phyloP scores from a whole-genome alignment of 805 yeast species.

The Sugiyamaella lignohabitans region DNA sequence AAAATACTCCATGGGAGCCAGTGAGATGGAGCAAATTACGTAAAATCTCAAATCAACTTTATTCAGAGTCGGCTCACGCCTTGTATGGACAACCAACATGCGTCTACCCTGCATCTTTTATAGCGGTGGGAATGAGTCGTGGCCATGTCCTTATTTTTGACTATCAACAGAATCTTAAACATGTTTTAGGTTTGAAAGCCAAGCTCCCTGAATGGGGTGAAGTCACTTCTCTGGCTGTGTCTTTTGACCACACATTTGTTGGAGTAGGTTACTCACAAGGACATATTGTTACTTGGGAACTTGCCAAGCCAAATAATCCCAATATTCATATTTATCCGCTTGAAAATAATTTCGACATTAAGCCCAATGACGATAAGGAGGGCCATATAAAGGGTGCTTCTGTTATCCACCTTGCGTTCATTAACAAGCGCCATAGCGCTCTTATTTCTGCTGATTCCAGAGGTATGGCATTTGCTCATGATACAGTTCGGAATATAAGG shows the following conservation, averaged over 20 bases:
- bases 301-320: slow-evolving; percentile 32
- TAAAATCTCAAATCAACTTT: slow-evolving; percentile 33
- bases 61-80: slow-evolving; percentile 30
- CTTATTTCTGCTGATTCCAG: slow-evolving; percentile 48
- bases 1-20: slow-evolving; percentile 1
- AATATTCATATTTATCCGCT: slow-evolving; percentile 30
- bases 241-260: slow-evolving; percentile 61
- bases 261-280: slow-evolving; percentile 70
- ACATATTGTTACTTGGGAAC: slow-evolving; percentile 61
- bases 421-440: slow-evolving; percentile 49
- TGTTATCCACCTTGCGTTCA: slow-evolving; percentile 42
- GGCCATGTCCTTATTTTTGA: slow-evolving; percentile 65
- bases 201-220: slow-evolving; percentile 37
- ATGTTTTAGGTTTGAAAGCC: slow-evolving; percentile 34
- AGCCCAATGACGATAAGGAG: slow-evolving; percentile 16
- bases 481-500: slow-evolving; percentile 51
- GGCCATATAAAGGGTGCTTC: slow-evolving; percentile 37
- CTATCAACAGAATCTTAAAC: slow-evolving; percentile 53
- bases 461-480: slow-evolving; percentile 60
- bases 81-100: slow-evolving; percentile 50
- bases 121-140: slow-evolving; percentile 60
- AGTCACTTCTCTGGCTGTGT: slow-evolving; percentile 51
- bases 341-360: slow-evolving; percentile 9
- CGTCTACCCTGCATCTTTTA: slow-evolving; percentile 27
- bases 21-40: slow-evolving; percentile 38